Percentiles rank a stretch among this genome's conserved stretches.
Conservation (phyloP, 2,329 filamentous ascomycete genomes). For the Didymella glomerata region DNA sequence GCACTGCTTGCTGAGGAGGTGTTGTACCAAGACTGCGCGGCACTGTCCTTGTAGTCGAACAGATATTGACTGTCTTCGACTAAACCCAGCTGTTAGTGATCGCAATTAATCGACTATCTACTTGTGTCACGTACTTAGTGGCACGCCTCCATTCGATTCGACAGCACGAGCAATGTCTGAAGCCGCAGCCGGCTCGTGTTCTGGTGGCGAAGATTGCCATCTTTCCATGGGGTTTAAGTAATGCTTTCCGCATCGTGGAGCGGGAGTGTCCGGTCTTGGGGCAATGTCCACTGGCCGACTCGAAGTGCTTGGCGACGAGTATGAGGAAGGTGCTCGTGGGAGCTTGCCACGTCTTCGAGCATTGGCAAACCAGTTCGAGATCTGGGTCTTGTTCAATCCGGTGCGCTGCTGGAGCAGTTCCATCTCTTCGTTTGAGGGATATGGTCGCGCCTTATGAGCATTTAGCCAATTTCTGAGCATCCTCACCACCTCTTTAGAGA, state of each 20-base stretch:
- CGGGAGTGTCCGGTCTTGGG: slow-evolving; percentile 35
- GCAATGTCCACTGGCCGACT: slow-evolving; percentile 34
- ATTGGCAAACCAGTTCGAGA: slow-evolving; percentile 43
- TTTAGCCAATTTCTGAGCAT: slow-evolving; percentile 38
- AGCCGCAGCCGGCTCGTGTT: slow-evolving; percentile 38
- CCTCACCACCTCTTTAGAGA: slow-evolving; percentile 36
- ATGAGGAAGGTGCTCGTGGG: slow-evolving; percentile 17
- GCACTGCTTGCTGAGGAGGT: slow-evolving; percentile 37
- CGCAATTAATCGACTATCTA: fast-evolving
- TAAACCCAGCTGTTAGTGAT: background rate
- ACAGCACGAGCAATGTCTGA: slow-evolving; percentile 38
- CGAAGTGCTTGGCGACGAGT: slow-evolving; percentile 9
- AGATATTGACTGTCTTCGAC: background rate
- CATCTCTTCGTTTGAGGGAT: slow-evolving; percentile 36
- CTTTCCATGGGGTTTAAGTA: slow-evolving; percentile 37
- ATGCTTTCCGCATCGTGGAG: slow-evolving; percentile 14
- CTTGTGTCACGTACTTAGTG: slow-evolving; percentile 3
- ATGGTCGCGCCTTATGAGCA: slow-evolving; percentile 34
- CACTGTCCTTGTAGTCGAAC: slow-evolving; percentile 11
- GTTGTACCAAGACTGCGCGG: slow-evolving; percentile 14
- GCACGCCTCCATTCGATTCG: slow-evolving; percentile 22
- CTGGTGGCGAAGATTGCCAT: slow-evolving; percentile 42
- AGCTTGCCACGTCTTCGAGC: slow-evolving; percentile 37
- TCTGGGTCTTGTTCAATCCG: slow-evolving; percentile 37
- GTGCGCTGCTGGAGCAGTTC: slow-evolving; percentile 29